A percentile compares a stretch with the other conserved stretches of the same genome.
Conservation (phyloP, 768 basidiomycete genomes). For the Rubroboletus satanas region DNA sequence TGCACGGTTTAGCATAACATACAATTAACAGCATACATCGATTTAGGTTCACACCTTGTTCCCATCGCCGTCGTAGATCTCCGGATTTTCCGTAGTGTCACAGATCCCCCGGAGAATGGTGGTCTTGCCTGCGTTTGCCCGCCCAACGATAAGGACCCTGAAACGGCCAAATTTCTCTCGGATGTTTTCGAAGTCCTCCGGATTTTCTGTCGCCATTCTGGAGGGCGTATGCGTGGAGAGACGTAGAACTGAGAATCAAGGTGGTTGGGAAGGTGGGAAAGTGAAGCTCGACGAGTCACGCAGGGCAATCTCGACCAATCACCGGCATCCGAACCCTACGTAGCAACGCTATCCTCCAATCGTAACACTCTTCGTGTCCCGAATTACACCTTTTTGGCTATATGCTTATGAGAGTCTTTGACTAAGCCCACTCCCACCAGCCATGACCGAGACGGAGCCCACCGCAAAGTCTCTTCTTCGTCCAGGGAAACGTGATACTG, state of each 20-base stretch:
- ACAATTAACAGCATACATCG: not conserved
- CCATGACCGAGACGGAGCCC: slow-evolving; percentile 1
- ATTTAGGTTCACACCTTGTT: not conserved
- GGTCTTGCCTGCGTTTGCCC: slow-evolving; percentile 7
- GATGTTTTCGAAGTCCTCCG: not conserved
- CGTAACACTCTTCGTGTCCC: not conserved
- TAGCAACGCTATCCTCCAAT: not conserved
- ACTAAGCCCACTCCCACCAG: not conserved
- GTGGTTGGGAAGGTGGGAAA: too few relatives aligned
- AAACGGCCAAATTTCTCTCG: not conserved
- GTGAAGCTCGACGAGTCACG: too few relatives aligned
- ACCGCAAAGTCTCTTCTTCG: not conserved
- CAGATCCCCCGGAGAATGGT: slow-evolving; percentile 4
- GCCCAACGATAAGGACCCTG: not conserved
- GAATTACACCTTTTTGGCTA: too few relatives aligned
- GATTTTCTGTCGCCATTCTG: not conserved
- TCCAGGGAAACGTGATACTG: slow-evolving; percentile 1
- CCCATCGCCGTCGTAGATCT: slow-evolving; percentile 1
- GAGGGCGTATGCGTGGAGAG: not conserved
- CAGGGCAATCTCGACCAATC: too few relatives aligned
- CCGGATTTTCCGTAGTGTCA: not conserved
- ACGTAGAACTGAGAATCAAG: too few relatives aligned
- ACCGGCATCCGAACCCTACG: too few relatives aligned
- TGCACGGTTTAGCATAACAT: not conserved
- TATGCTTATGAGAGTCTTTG: too few relatives aligned